Base-by-base conservation (phyloP, 1,284 basidiomycete species). In the Ustilago curta region DNA sequence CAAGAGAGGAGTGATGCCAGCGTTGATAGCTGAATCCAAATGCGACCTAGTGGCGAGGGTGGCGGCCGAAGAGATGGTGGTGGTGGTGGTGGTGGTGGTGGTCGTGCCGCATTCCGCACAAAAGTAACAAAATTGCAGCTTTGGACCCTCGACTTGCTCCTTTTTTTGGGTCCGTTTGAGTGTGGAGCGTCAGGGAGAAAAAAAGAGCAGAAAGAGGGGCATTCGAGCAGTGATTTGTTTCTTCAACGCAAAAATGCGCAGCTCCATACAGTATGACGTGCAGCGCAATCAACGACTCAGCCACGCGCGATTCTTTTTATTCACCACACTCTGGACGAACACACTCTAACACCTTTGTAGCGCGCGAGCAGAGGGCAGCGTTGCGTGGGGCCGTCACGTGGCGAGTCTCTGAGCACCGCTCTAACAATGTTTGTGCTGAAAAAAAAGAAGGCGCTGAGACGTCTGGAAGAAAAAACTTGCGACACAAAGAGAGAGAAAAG, bases 401-500 rank as follows among this genome's bases (percentile, higher is more conserved):
- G 35, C 35, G 14, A 37, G 2, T 14, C 35, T 37, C 35, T 37
- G 35, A 14, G 35, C 11, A 16, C 35, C 14, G 35, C 35, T 37
- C 35, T 37, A 37, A 37, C 35, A 37, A 14, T 16, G 14, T 37
- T n/a, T n/a, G n/a, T n/a, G n/a, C n/a, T 18, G 27, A 47, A 31
- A 27, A 44, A 47, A 47, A 47, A 47, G 29, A 47, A 14, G 11
- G 40, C 35, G 14, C 16, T 14, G 27, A 47, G 5, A 25, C 44
- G 35, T 45, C 23, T 45, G 23, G 52, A 47, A 53, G 45, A 55
- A 59, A 70, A 61, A 66, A 59, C 57, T 70, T 65, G 66, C 42
- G 39, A 40, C 21, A n/a, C n/a, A 35, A 44, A 8, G n/a, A 35
- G 39, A 21, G 27, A n/a, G n/a, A n/a, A n/a, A n/a, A 51, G 32